Evolutionary conservation across 257 asterid genomes (phyloP).

Genomic region (Nicotiana tabacum): DNA sequence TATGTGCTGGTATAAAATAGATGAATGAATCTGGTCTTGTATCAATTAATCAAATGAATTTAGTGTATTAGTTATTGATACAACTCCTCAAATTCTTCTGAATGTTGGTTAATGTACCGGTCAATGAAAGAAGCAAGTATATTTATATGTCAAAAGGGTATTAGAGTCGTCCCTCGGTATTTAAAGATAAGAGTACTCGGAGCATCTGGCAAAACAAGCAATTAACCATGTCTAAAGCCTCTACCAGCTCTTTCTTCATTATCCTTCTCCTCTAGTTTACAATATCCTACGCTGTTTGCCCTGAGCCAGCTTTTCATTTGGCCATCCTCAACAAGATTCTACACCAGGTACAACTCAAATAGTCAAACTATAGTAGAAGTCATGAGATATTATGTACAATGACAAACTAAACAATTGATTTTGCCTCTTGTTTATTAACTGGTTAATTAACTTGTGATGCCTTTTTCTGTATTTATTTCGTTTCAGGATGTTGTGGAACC

Average conservation of each 20-base stretch:
- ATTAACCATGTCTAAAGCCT: conserved; percentile 39
- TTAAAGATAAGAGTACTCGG: too few relatives aligned
- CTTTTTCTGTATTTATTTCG: background rate
- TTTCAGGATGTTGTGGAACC: background rate
- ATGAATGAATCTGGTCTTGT: too few relatives aligned
- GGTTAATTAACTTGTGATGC: too few relatives aligned
- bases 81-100: too few relatives aligned
- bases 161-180: background rate
- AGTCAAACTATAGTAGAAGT: background rate
- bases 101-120: too few relatives aligned
- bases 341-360: background rate
- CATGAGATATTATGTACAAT: too few relatives aligned
- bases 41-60: too few relatives aligned
- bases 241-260: conserved; percentile 24
- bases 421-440: too few relatives aligned
- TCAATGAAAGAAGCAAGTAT: too few relatives aligned
- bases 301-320: conserved; percentile 14
- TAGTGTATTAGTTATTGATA: too few relatives aligned
- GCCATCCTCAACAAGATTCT: conserved; percentile 8
- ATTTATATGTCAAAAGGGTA: background rate
- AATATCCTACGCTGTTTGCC: conserved; percentile 41
- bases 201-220: background rate
- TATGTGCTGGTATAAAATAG: too few relatives aligned
- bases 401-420: too few relatives aligned
- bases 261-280: conserved; percentile 42